Conservation (phyloP, 495 filamentous ascomycete species). For the Penicillium goetzii region DNA sequence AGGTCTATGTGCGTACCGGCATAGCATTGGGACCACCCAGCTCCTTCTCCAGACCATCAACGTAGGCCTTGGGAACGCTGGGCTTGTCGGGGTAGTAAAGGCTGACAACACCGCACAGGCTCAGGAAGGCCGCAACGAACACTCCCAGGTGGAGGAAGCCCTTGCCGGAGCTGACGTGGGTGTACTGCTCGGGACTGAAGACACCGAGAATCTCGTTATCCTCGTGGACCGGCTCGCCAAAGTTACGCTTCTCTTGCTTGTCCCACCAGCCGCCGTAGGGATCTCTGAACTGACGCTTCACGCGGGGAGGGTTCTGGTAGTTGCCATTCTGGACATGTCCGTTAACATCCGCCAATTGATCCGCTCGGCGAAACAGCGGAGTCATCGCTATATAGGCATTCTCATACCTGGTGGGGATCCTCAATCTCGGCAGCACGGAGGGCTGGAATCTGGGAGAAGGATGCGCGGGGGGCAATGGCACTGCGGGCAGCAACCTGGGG, state of each 20-base stretch:
- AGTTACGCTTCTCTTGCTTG: constrained; percentile 94
- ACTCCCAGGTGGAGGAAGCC: constrained; percentile 71
- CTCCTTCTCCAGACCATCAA: constrained; percentile 81
- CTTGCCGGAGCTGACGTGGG: constrained; percentile 73
- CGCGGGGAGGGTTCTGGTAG: constrained; percentile 82
- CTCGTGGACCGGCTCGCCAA: constrained; percentile 92
- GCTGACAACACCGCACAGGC: constrained; percentile 72
- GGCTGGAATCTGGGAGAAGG: constrained; percentile 54
- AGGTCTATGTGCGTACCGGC: constrained; percentile 35
- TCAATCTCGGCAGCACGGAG: constrained; percentile 63
- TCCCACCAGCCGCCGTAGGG: constrained; percentile 97
- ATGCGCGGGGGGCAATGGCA: constrained; percentile 56
- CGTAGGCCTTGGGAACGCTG: constrained; percentile 75
- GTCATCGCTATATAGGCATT: constrained; percentile 7
- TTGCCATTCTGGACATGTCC: constrained; percentile 72
- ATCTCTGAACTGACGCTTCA: constrained; percentile 88
- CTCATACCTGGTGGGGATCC: constrained; percentile 75
- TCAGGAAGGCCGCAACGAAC: constrained; percentile 72
- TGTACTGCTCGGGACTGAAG: constrained; percentile 89
- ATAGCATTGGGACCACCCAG: constrained; percentile 69
- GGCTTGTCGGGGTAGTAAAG: constrained; percentile 83
- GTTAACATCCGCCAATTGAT: constrained; percentile 10
- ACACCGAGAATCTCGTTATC: constrained; percentile 95
- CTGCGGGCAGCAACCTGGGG: constrained; percentile 49
- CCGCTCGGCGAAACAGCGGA: constrained; percentile 5